phyloP scores from a whole-genome alignment of 306 rosid species.

The Sphenostylis stenocarpa region DNA sequence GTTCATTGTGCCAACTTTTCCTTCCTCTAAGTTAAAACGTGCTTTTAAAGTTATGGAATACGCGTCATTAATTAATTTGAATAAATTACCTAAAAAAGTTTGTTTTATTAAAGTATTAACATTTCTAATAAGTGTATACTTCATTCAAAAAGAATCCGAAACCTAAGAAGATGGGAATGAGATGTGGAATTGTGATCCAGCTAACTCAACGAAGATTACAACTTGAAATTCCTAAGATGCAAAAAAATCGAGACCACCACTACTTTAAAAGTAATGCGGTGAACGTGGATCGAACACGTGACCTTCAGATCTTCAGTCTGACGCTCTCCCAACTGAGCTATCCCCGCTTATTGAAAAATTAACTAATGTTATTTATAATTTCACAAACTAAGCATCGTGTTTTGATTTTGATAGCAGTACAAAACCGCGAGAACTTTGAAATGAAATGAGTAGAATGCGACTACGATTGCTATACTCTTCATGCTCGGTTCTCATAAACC shows the following conservation, averaged over 20 bases:
- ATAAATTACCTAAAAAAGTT: background rate
- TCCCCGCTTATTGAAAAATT: no score
- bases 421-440: no score
- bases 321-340: no score
- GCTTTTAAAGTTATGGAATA: background rate
- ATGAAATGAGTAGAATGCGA: constrained; percentile 24
- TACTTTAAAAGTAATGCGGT: no score
- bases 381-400: no score
- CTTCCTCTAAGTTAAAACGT: background rate
- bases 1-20: background rate
- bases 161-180: background rate
- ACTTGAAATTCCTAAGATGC: no score
- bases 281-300: no score
- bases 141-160: background rate
- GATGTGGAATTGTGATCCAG: background rate
- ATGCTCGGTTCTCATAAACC: constrained; percentile 20
- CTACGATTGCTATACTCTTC: background rate
- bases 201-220: no score
- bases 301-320: no score
- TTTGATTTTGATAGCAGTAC: no score
- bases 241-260: no score
- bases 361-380: no score
- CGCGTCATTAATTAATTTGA: background rate
- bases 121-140: background rate
- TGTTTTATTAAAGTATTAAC: background rate